These are phyloP conservation scores for Trichaptum fuscoviolaceum DNA, from an alignment of 768 basidiomycete species.

Conservation along the genomic window DNA sequence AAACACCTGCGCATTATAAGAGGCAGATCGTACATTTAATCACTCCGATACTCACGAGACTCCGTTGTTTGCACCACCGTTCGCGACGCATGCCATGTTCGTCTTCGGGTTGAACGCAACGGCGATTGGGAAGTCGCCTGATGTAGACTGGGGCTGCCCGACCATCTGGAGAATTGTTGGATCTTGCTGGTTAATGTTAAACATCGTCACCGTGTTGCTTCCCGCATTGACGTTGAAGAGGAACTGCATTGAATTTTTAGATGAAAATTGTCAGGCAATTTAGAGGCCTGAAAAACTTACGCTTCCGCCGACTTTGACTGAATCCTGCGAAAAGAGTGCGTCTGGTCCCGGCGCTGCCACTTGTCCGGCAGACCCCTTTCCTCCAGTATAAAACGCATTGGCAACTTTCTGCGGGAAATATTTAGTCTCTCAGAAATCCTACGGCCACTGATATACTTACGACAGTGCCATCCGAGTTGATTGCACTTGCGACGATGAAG, in stretches of 20 bases:
- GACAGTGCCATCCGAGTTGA: conserved; percentile 37
- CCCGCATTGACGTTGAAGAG: conserved; percentile 30
- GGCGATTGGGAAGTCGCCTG: conserved; percentile 48
- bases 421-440: no score
- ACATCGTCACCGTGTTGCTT: conserved; percentile 37
- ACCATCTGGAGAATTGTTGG: conserved; percentile 37
- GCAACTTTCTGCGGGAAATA: conserved; percentile 21
- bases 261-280: not conserved
- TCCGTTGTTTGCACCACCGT: conserved; percentile 31
- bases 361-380: conserved; percentile 32
- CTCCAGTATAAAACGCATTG: conserved; percentile 27
- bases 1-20: conserved; percentile 11
- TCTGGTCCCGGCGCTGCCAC: conserved; percentile 30
- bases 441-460: conserved; percentile 19
- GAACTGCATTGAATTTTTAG: not conserved
- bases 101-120: conserved; percentile 29
- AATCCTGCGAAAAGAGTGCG: conserved; percentile 36
- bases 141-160: conserved; percentile 37
- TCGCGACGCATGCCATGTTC: conserved; percentile 28
- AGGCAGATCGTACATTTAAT: not conserved
- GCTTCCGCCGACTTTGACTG: conserved; percentile 32
- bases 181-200: conserved; percentile 36
- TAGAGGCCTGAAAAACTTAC: conserved; percentile 19
- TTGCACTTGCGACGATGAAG: conserved; percentile 36
- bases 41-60: conserved; percentile 24